Base-by-base conservation (phyloP, 345 rosid genomes). In the Populus simonii region DNA sequence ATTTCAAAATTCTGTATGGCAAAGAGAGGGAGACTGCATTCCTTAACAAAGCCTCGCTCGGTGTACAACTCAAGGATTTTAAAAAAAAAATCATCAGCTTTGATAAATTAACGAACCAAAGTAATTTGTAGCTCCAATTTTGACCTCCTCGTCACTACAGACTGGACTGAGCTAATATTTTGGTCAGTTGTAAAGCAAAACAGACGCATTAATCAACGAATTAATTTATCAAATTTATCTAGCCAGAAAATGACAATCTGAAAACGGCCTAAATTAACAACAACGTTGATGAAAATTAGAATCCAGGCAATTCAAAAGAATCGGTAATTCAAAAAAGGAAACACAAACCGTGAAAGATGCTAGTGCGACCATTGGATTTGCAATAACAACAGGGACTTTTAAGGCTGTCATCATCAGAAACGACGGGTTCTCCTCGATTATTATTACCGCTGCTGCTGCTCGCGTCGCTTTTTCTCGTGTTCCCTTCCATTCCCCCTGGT, bases 351-450 rank as follows among this genome's bases (percentile, higher is more conserved):
- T 91, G 95, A 75, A 93, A 84, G 81, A 89, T 66, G 83, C 94
- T 90, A 57, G 90, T 83, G 41, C 74, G 57, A 18, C 74, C 74
- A 16, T 83, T 11, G 63, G 95, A 91, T 84, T 75, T 85, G 83
- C 99, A 96, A 75, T 94, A 96, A 53, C 94, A 94, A 70, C 97
- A 94, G 53, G 92, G 70, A 79, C 92, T 85, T 77, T 74, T 38
- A 25, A 41, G 80, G 49, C 84, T 82, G 71, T 92, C 94, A 25
- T 80, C 84, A 84, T 93, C 97, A 41, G 16, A 66, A 36, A 96
- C 88, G 69, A 89, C 87, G 71, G 91, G 84, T 82, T 88, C 93
- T 65, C 91, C 88, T 59, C 84, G 63, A 59, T 59, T 83, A 74
- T 45, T 61, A 73, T 69, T 73, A 74, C 74, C 71, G 69, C 83